Evolutionary conservation across 352 stramenopile genomes (phyloP), one percentile per base, ranked within the genome.

Genomic region (Globisporangium heterothallicum): DNA sequence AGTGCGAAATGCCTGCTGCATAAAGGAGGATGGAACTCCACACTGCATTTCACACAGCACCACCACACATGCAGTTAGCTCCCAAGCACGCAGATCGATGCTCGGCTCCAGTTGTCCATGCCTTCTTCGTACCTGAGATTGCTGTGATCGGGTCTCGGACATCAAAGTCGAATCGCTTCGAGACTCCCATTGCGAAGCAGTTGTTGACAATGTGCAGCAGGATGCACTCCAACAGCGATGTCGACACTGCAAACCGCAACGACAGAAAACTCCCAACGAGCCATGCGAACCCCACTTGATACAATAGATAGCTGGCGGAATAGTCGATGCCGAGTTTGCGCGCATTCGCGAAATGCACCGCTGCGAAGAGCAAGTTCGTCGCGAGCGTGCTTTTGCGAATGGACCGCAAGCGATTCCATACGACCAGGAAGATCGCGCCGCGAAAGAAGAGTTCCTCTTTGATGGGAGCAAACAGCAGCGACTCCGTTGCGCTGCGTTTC

Each of bases 391-490:
- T 78, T 25, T 7, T 45, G 34, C 52, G 49, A 10, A 41, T 26
- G 16, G 51, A 62, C 0, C 58, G 51, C 2, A 76, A 45, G 6
- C 78, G 69, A 45, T 86, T 81, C 27, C 78, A 64, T 0, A 61
- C 46, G 14, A 83, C 48, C n/a, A 81, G 53, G 16, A 77, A 50
- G 5, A 86, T 26, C n/a, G 72, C 26, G 14, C 69, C 73, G 48
- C 78, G 73, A 59, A 87, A 89, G 42, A 84, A 81, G 2, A 89
- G 56, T 47, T 89, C 78, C 56, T 89, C 75, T 41, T 68, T 65
- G 21, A 73, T 13, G 6, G 78, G 75, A 36, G 58, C 64, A 6
- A 85, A 49, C 4, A 85, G 10, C 6, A 88, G 42, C 6, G 53
- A 48, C 26, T 61, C 58, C 18, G 76, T 18, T 12, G 71, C 25